Evolutionary conservation across 1,139 yeast genomes (phyloP).

Genomic region (Diutina catenulata): DNA sequence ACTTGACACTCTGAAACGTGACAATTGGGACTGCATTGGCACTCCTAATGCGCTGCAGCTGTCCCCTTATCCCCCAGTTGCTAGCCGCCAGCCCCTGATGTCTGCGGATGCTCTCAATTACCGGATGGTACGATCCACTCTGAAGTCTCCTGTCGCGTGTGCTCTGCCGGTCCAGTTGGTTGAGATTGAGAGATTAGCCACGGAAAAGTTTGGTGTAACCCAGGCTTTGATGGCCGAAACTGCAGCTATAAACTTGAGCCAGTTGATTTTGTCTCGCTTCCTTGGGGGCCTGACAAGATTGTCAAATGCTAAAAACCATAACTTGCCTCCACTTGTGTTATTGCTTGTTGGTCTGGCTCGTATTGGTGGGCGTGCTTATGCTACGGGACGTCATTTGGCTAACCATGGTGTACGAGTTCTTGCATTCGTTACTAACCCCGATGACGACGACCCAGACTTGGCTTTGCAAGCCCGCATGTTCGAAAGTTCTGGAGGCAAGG

Average conservation of each 20-base stretch:
- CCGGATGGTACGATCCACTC: neutral
- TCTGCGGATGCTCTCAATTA: neutral
- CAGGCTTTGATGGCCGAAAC: slow-evolving; percentile 49
- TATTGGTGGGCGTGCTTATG: slow-evolving; percentile 66
- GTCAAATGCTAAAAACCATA: slow-evolving; percentile 46
- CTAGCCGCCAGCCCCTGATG: slow-evolving; percentile 6
- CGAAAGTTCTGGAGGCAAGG: slow-evolving; percentile 33
- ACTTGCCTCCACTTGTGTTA: slow-evolving; percentile 68
- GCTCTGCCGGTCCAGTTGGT: slow-evolving; percentile 74
- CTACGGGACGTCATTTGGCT: slow-evolving; percentile 69
- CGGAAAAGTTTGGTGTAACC: slow-evolving; percentile 41
- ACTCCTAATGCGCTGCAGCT: slow-evolving; percentile 6
- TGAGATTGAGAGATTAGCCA: slow-evolving; percentile 60
- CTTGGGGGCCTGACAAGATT: slow-evolving; percentile 62
- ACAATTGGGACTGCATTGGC: slow-evolving; percentile 48
- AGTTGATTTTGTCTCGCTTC: slow-evolving; percentile 40
- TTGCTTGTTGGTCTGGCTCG: slow-evolving; percentile 62
- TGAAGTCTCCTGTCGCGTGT: slow-evolving; percentile 31
- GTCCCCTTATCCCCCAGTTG: neutral
- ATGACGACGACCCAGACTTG: slow-evolving; percentile 19
- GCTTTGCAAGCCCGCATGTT: slow-evolving; percentile 40
- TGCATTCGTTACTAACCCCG: slow-evolving; percentile 35
- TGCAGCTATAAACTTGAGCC: slow-evolving; percentile 58
- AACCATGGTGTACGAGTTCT: slow-evolving; percentile 66
- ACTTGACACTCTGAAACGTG: slow-evolving; percentile 33